phyloP scores from a whole-genome alignment of 2,329 filamentous ascomycete species.

The Ceratocystis eucalypticola region DNA sequence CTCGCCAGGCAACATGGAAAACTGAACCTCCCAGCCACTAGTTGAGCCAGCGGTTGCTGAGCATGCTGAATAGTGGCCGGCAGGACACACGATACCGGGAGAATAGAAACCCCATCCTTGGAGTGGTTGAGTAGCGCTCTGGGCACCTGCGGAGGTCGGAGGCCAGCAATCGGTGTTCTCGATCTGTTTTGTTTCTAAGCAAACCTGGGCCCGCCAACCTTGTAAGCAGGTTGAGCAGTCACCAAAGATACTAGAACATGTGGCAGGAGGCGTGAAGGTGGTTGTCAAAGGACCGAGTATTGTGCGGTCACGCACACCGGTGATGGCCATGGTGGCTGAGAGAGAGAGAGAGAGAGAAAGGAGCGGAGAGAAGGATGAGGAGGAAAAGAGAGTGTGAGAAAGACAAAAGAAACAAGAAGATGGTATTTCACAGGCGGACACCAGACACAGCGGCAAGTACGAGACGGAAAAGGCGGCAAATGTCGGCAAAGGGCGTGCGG shows the following conservation, averaged over 20 bases:
- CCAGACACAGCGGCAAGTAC: neutral
- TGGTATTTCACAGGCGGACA: neutral
- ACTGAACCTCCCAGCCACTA: constrained; percentile 24
- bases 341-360: neutral
- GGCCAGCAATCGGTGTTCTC: constrained; percentile 19
- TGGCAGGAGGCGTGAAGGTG: constrained; percentile 19
- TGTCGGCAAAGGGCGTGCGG: neutral
- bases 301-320: constrained; percentile 14
- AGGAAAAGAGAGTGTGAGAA: neutral
- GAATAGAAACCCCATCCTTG: constrained; percentile 27
- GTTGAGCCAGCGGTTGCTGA: constrained; percentile 23
- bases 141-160: neutral
- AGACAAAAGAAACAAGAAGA: too few species aligned
- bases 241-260: constrained; percentile 18
- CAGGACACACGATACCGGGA: constrained; percentile 26
- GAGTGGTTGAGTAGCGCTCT: constrained; percentile 9
- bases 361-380: neutral
- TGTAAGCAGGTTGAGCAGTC: constrained; percentile 10
- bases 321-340: constrained; percentile 15
- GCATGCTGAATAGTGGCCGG: constrained; percentile 26
- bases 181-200: constrained; percentile 14
- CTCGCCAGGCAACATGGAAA: constrained; percentile 23
- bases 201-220: constrained; percentile 15
- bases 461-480: neutral
- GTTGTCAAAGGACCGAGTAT: constrained; percentile 21